These are phyloP conservation scores for Kodamaea sagamina DNA, from an alignment of 805 yeast genomes.

Conservation along the genomic window DNA sequence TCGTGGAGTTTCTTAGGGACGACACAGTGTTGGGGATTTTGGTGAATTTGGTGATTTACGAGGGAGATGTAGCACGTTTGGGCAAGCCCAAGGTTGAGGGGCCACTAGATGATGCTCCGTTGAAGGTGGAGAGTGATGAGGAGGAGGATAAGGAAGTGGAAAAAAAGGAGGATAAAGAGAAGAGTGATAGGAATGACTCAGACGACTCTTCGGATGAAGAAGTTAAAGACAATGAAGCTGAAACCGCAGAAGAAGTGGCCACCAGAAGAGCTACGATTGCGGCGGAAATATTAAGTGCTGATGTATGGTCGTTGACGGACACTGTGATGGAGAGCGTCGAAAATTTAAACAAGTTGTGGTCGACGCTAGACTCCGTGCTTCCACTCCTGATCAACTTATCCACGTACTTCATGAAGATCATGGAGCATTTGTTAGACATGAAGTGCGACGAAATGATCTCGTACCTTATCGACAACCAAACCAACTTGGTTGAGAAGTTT, in stretches of 20 bases:
- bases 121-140: conserved; percentile 4
- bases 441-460: conserved; percentile 50
- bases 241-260: conserved; percentile 34
- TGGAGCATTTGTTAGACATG: conserved; percentile 61
- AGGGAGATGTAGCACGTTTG: conserved; percentile 21
- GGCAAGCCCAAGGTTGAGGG: neutral
- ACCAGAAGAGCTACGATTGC: conserved; percentile 51
- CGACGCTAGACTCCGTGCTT: conserved; percentile 64
- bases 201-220: conserved; percentile 16
- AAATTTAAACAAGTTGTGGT: conserved; percentile 75
- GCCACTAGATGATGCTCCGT: neutral
- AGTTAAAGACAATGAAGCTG: conserved; percentile 23
- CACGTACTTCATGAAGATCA: conserved; percentile 87
- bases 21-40: conserved; percentile 37
- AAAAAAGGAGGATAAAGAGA: conserved; percentile 28
- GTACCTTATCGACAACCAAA: conserved; percentile 45
- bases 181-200: conserved; percentile 17
- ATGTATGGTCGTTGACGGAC: conserved; percentile 92
- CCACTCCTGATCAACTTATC: conserved; percentile 77
- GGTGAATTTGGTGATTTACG: conserved; percentile 40
- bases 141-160: conserved; percentile 20
- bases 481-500: conserved; percentile 42
- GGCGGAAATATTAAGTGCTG: conserved; percentile 87
- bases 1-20: conserved; percentile 44
- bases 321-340: conserved; percentile 76